These are phyloP conservation scores for Candida bentonensis DNA, from an alignment of 805 yeast genomes.

Conservation along the genomic window DNA sequence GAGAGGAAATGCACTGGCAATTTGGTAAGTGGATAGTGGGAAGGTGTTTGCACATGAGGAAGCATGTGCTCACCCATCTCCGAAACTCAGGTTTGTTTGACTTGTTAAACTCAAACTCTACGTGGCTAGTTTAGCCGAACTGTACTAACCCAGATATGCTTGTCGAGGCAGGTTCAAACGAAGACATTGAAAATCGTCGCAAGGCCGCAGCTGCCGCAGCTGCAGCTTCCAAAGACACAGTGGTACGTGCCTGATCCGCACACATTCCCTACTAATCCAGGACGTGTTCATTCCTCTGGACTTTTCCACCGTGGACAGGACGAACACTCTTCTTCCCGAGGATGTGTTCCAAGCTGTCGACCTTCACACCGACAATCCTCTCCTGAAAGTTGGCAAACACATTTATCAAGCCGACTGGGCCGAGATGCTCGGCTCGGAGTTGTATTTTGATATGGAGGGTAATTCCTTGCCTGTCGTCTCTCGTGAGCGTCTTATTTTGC, in stretches of 20 bases:
- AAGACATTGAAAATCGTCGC: constrained; percentile 38
- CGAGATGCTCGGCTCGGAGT: constrained; percentile 64
- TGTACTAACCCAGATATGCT: constrained; percentile 22
- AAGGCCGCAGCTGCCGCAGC: constrained; percentile 5
- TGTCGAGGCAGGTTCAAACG: constrained; percentile 83
- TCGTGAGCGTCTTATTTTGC: constrained; percentile 14
- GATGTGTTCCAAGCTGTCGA: constrained; percentile 42
- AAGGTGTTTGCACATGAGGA: neutral
- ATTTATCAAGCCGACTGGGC: constrained; percentile 68
- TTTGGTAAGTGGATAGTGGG: constrained; percentile 32
- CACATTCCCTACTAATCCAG: constrained; percentile 5
- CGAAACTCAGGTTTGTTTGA: too few species aligned
- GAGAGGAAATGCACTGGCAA: constrained; percentile 93
- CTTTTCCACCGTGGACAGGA: constrained; percentile 16
- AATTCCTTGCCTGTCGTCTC: constrained; percentile 17
- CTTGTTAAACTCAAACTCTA: too few species aligned
- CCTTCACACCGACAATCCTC: constrained; percentile 38
- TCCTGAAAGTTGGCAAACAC: constrained; percentile 42
- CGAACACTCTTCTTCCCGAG: constrained; percentile 22
- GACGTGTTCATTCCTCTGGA: constrained; percentile 43
- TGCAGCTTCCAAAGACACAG: neutral
- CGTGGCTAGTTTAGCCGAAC: neutral
- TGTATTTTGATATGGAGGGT: constrained; percentile 22
- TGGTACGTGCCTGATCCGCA: neutral
- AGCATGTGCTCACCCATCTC: constrained; percentile 1